These are phyloP conservation scores for Solanum clarkiae DNA, from an alignment of 257 asterid genomes.

Conservation along the genomic window DNA sequence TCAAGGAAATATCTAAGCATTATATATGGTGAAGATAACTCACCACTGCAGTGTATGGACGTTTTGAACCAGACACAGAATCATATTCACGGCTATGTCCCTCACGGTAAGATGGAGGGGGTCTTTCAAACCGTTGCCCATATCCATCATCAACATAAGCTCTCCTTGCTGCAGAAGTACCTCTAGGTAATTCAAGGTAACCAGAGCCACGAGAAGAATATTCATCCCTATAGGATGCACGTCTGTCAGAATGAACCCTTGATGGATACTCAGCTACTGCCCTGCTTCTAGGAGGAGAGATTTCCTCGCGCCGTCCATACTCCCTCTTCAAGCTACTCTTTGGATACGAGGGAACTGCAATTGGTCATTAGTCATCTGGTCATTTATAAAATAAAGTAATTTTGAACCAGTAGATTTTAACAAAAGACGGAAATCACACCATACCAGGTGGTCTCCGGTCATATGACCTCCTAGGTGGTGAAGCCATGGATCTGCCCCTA, in stretches of 20 bases:
- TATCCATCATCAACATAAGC: slow-evolving; percentile 77
- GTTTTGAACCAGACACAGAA: slow-evolving; percentile 76
- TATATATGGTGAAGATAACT: background rate
- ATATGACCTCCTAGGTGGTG: slow-evolving; percentile 59
- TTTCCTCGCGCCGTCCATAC: slow-evolving; percentile 26
- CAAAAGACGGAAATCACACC: background rate
- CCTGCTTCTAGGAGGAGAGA: slow-evolving; percentile 29
- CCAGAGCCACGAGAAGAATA: slow-evolving; percentile 69
- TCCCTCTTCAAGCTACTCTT: slow-evolving; percentile 68
- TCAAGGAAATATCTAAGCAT: background rate
- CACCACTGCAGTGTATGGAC: slow-evolving; percentile 69
- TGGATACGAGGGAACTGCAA: slow-evolving; percentile 61
- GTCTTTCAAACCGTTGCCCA: slow-evolving; percentile 79
- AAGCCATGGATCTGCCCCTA: slow-evolving; percentile 59
- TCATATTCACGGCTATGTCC: slow-evolving; percentile 68
- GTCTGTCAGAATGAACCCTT: slow-evolving; percentile 61
- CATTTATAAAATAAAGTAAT: background rate
- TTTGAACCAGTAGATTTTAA: background rate
- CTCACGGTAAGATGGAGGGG: slow-evolving; percentile 70
- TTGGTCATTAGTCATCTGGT: background rate
- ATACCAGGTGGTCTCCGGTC: slow-evolving; percentile 91
- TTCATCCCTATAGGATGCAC: slow-evolving; percentile 60
- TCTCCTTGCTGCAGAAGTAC: slow-evolving; percentile 51
- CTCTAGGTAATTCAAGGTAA: slow-evolving; percentile 68
- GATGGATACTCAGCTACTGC: slow-evolving; percentile 50